phyloP scores from a whole-genome alignment of 495 filamentous ascomycete species.

The Penicillium lagena region DNA sequence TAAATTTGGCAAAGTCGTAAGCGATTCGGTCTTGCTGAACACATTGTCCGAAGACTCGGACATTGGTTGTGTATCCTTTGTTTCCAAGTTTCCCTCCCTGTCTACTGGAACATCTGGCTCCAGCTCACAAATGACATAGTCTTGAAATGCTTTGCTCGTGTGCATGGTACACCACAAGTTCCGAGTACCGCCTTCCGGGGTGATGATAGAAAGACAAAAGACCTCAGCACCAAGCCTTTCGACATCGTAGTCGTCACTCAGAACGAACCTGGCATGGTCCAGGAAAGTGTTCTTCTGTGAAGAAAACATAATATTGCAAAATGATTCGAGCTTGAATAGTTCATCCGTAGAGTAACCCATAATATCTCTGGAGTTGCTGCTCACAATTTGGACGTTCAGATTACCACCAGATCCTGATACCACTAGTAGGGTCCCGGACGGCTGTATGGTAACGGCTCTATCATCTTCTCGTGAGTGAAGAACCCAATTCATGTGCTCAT shows the following conservation, averaged over 20 bases:
- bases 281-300: constrained; percentile 67
- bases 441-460: constrained; percentile 49
- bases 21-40: not conserved
- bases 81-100: constrained; percentile 52
- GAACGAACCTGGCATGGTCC: constrained; percentile 71
- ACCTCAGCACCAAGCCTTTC: constrained; percentile 70
- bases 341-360: constrained; percentile 70
- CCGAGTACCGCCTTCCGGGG: constrained; percentile 36
- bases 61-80: not conserved
- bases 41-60: not conserved
- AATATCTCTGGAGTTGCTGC: constrained; percentile 71
- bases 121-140: constrained; percentile 77
- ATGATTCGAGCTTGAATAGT: constrained; percentile 66
- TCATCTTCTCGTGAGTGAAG: constrained; percentile 11
- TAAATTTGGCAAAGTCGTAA: constrained; percentile 23
- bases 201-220: constrained; percentile 62
- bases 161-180: constrained; percentile 88
- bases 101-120: constrained; percentile 60
- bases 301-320: constrained; percentile 68
- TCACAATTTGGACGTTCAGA: constrained; percentile 63
- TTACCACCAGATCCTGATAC: constrained; percentile 53
- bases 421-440: constrained; percentile 71
- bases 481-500: not conserved
- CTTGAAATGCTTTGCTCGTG: constrained; percentile 49
- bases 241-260: constrained; percentile 57